Percentiles rank a stretch among this genome's conserved stretches.
phyloP scores from a whole-genome alignment of 2,329 filamentous ascomycete species.

The Colletotrichum echinochloae region DNA sequence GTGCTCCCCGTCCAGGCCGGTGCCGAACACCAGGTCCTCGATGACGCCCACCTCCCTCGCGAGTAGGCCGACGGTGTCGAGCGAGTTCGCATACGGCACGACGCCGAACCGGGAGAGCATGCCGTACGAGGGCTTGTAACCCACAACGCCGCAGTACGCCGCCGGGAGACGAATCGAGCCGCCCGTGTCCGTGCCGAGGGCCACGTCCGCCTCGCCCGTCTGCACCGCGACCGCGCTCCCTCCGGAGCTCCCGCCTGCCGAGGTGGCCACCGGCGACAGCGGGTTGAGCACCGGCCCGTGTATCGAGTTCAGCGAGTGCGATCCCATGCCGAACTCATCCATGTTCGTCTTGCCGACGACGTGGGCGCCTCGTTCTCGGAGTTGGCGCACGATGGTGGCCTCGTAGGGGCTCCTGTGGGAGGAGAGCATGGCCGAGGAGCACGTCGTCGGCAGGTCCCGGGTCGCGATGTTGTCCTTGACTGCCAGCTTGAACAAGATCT shows the following conservation, averaged over 20 bases:
- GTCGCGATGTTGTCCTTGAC: conserved; percentile 86
- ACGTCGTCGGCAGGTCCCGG: conserved; percentile 77
- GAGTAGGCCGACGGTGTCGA: conserved; percentile 89
- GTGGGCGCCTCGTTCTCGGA: conserved; percentile 71
- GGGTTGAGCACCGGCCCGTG: conserved; percentile 73
- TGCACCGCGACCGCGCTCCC: conserved; percentile 90
- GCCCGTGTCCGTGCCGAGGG: conserved; percentile 93
- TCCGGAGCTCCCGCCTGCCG: conserved; percentile 90
- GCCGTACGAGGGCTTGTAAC: conserved; percentile 94
- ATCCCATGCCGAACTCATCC: conserved; percentile 97
- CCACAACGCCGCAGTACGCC: conserved; percentile 84
- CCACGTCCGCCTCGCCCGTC: conserved; percentile 67
- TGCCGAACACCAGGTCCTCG: conserved; percentile 64
- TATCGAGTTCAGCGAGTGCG: conserved; percentile 78
- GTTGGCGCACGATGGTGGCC: conserved; percentile 80
- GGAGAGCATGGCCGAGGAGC: conserved; percentile 81
- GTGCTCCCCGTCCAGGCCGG: conserved; percentile 61
- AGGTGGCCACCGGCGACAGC: conserved; percentile 58
- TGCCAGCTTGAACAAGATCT: conserved; percentile 62
- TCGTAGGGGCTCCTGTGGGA: conserved; percentile 81
- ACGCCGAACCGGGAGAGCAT: conserved; percentile 88
- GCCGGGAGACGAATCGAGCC: conserved; percentile 89
- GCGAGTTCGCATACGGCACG: conserved; percentile 90
- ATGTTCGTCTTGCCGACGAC: conserved; percentile 88
- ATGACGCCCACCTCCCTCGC: conserved; percentile 66